These are phyloP conservation scores for Astrephomene gubernaculifera DNA, from an alignment of 139 green algal species.

Conservation along the genomic window DNA sequence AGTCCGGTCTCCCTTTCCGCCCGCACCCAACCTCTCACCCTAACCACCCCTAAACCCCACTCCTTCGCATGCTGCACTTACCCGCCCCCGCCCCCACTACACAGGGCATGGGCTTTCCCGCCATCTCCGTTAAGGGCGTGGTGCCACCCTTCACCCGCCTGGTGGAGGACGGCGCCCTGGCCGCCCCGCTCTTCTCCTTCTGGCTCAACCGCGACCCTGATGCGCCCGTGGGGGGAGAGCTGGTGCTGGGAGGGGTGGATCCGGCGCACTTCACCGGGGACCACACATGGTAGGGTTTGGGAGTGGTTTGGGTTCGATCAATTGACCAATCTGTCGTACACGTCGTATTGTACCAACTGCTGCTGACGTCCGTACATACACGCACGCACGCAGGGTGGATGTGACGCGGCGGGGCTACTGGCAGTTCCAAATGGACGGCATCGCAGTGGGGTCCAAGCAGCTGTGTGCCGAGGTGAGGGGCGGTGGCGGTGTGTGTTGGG, in stretches of 20 bases:
- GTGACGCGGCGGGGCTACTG: slow-evolving; percentile 94
- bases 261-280: slow-evolving; percentile 88
- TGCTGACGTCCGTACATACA: no score
- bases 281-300: slow-evolving; percentile 82
- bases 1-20: no score
- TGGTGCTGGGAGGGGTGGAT: slow-evolving; percentile 95
- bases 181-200: slow-evolving; percentile 95
- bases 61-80: background rate
- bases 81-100: background rate
- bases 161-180: slow-evolving; percentile 77
- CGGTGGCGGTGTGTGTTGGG: no score
- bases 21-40: no score
- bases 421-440: slow-evolving; percentile 92
- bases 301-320: no score
- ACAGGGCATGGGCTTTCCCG: slow-evolving; percentile 93
- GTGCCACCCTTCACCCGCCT: slow-evolving; percentile 92
- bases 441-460: slow-evolving; percentile 59
- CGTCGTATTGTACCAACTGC: no score
- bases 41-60: background rate
- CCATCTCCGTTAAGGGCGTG: slow-evolving; percentile 89
- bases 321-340: no score
- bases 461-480: slow-evolving; percentile 27
- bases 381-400: slow-evolving; percentile 63
- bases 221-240: slow-evolving; percentile 85
- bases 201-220: slow-evolving; percentile 93